Evolutionary conservation across 2,329 filamentous ascomycete genomes (phyloP).

Genomic region (Colletotrichum paranaense): DNA sequence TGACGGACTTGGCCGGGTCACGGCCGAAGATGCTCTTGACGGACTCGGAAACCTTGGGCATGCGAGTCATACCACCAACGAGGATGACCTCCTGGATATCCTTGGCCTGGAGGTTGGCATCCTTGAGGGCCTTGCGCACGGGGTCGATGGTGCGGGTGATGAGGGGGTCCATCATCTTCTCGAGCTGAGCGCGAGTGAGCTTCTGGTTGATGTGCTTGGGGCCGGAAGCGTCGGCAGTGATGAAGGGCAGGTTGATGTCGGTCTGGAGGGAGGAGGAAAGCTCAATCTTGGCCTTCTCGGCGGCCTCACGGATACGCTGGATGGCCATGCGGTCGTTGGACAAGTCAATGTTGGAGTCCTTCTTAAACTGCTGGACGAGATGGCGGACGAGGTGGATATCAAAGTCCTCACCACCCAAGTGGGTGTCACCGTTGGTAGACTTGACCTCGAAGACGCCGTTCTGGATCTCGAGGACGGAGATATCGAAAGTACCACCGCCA

Average conservation of each 20-base stretch:
- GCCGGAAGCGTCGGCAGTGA: conserved; percentile 93
- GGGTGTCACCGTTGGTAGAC: conserved; percentile 98
- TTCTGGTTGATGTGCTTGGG: conserved; percentile 99
- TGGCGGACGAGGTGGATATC: conserved; percentile 95
- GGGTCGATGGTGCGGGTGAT: conserved; percentile 90
- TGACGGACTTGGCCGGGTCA: conserved; percentile 97
- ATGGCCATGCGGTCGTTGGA: conserved; percentile 96
- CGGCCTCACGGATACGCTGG: conserved; percentile 97
- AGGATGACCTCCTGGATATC: conserved; percentile 98
- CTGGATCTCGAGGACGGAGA: conserved; percentile 96
- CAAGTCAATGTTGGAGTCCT: conserved; percentile 91
- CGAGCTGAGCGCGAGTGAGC: conserved; percentile 91
- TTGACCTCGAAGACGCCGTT: conserved; percentile 99
- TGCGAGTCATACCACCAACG: conserved; percentile 98
- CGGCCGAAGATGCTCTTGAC: conserved; percentile 98
- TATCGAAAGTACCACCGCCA: conserved; percentile 99
- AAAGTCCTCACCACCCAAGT: conserved; percentile 98
- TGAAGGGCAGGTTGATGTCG: conserved; percentile 98
- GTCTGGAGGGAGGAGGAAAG: conserved; percentile 94
- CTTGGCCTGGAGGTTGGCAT: conserved; percentile 89
- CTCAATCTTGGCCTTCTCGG: conserved; percentile 99
- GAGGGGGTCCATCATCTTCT: conserved; percentile 90
- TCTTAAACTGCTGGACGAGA: conserved; percentile 96
- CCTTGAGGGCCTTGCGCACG: conserved; percentile 96
- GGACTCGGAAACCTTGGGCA: conserved; percentile 97